Base-by-base conservation (phyloP, 1,139 yeast species). In the Protomyces pachydermus region DNA sequence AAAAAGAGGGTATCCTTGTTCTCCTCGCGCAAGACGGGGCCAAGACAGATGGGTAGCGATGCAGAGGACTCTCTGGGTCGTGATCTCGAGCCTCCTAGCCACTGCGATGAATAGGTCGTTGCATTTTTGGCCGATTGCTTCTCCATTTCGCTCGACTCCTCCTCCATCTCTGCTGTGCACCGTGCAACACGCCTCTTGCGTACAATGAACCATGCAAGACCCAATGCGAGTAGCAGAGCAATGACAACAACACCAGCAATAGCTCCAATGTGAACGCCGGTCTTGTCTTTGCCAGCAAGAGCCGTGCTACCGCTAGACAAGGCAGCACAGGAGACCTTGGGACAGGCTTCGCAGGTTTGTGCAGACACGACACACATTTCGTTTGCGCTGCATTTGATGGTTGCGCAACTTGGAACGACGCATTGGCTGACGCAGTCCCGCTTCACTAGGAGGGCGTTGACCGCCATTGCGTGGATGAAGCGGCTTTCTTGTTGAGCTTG, bases 351-450 rank as follows among this genome's bases (percentile, higher is more conserved):
- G 28, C 62, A 58, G 3, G 62, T 58, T 32, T 58, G 62, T 14
- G 62, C 42, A 25, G 56, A 50, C n/a, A 58, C 42, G 3, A 58
- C 46, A 23, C 62, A 58, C 10, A 48, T 28, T 32, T 58, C 56
- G 39, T 10, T 10, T 14, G 56, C 45, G 37, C 51, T 38, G 35
- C 62, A 58, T 9, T 20, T n/a, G 23, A 58, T 51, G 6, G 62
- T 51, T 12, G 51, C 42, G 52, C 62, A 58, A 14, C n/a, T 28
- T 2, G 62, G 62, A 1, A 58, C 62, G 34, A 58, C 45, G 55
- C 62, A 58, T 14, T 42, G 25, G 20, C 56, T 32, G 28, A 58
- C 62, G 35, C 62, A 58, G 9, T 51, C 55, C n/a, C 61, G 61
- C 39, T 51, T 57, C 25, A 39, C 25, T 28, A 28, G 32, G 23